Evolutionary conservation across 2,329 filamentous ascomycete genomes (phyloP), one percentile per base, ranked within the genome.

Genomic region (Fusarium virguliforme): DNA sequence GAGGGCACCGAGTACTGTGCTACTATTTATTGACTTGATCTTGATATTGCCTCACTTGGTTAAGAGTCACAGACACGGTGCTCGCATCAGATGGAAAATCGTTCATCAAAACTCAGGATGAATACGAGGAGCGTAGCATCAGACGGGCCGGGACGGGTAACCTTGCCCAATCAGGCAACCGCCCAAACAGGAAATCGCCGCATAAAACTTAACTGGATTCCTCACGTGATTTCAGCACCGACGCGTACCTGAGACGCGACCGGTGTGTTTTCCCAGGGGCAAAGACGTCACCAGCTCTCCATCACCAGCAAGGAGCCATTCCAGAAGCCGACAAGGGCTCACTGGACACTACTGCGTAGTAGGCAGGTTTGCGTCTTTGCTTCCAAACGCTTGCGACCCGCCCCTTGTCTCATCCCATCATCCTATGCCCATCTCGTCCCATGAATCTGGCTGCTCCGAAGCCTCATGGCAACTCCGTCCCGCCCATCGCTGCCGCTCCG

Each of bases 381-480:
- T 62, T 58, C 43, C 38, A 54, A 56, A 48, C 57, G 43, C 18
- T 56, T 62, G 50, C 43, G 58, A 73, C 67, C 70, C 62, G 54
- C 38, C 51, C 43, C 60, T 64, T 64, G 66, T 68, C 54, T 60
- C 50, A 30, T 54, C 34, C 43, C 13, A 53, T 57, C 43, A 50
- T 50, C 26, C 34, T 67, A 70, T 70, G 67, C 66, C 54, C 46
- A 30, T 40, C 62, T 61, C 48, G 62, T 74, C 60, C 58, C 53
- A 66, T 72, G 67, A 71, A 28, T 53, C 28, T 62, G 53, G 30
- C 59, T 56, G 57, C 54, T 59, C 38, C 48, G 55, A 22, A 51
- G 50, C 54, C 60, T 69, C 73, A 81, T 81, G 79, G 69, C 78
- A 59, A 73, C 71, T 48, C 70, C 76, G 34, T 72, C 76, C 58